Percentiles rank a stretch among this genome's conserved stretches.
Evolutionary conservation across 1,284 basidiomycete species (phyloP).

Genomic region (Trichosporon ovoides): DNA sequence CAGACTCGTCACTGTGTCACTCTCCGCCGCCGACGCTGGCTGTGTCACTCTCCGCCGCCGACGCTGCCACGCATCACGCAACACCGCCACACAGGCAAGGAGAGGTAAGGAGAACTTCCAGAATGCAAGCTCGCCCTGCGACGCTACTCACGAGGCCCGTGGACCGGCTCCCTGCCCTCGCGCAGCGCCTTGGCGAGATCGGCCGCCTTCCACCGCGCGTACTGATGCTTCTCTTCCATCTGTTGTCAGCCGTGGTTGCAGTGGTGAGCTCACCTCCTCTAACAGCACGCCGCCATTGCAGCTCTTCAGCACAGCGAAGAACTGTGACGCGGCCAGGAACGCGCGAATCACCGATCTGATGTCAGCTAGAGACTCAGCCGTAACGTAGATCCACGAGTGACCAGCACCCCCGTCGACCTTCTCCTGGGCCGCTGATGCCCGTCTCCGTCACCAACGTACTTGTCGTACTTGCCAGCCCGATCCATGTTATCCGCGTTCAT

Average conservation of each 20-base stretch:
- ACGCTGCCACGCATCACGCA: no score
- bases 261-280: conserved; percentile 37
- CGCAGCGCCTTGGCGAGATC: conserved; percentile 47
- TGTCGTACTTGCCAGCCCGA: conserved; percentile 65
- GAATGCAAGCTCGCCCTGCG: no score
- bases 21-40: no score
- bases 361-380: background rate
- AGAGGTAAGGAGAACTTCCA: no score
- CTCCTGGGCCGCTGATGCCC: no score
- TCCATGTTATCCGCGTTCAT: conserved; percentile 77
- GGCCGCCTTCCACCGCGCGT: conserved; percentile 49
- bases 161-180: conserved; percentile 40
- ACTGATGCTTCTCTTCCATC: conserved; percentile 50
- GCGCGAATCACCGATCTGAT: conserved; percentile 43
- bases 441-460: conserved; percentile 50
- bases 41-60: no score
- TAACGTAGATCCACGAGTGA: no score
- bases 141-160: conserved; percentile 43
- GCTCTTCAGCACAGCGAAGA: conserved; percentile 46
- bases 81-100: no score
- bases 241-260: conserved; percentile 20
- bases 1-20: no score
- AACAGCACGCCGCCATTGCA: conserved; percentile 46
- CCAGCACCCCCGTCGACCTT: no score
- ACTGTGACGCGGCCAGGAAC: conserved; percentile 48